Conservation (phyloP, 176 grass and related monocot genomes). For the Eleusine coracana region DNA sequence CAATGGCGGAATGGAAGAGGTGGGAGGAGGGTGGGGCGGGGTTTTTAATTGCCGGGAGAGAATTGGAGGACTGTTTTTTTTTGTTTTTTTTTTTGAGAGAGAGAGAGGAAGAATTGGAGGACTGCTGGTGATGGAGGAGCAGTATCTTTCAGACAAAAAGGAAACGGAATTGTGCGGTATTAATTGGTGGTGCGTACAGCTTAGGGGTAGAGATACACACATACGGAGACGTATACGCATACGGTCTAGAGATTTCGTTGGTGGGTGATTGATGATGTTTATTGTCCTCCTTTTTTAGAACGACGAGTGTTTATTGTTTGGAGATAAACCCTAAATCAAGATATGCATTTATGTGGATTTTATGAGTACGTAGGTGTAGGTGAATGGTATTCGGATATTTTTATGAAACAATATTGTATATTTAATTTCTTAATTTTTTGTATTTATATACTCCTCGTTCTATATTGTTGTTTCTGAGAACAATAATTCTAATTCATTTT, state of each 20-base stretch:
- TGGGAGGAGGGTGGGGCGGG: slow-evolving; percentile 7
- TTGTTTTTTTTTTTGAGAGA: too few species aligned
- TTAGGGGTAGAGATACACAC: neutral
- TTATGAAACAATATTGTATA: neutral
- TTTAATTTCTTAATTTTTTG: neutral
- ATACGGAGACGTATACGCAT: neutral
- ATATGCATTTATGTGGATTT: neutral
- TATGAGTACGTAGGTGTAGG: neutral
- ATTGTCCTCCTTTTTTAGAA: neutral
- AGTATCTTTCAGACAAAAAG: neutral
- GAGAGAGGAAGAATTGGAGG: neutral
- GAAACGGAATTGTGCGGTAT: neutral
- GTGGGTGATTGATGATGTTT: neutral
- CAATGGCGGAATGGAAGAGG: slow-evolving; percentile 37
- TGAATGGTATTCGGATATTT: neutral
- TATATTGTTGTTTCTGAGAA: too few species aligned
- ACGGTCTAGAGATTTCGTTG: slow-evolving; percentile 5
- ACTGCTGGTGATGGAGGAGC: slow-evolving; percentile 14
- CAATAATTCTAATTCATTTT: too few species aligned
- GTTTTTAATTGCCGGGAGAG: slow-evolving; percentile 25
- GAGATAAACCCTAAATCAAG: neutral
- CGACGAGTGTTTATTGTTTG: neutral
- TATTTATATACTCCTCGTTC: neutral
- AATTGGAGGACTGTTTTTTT: neutral
- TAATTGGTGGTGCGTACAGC: neutral